A percentile compares a stretch with the other conserved stretches of the same genome.
phyloP scores from a whole-genome alignment of 2,329 filamentous ascomycete genomes.

The Cladophialophora bantiana region DNA sequence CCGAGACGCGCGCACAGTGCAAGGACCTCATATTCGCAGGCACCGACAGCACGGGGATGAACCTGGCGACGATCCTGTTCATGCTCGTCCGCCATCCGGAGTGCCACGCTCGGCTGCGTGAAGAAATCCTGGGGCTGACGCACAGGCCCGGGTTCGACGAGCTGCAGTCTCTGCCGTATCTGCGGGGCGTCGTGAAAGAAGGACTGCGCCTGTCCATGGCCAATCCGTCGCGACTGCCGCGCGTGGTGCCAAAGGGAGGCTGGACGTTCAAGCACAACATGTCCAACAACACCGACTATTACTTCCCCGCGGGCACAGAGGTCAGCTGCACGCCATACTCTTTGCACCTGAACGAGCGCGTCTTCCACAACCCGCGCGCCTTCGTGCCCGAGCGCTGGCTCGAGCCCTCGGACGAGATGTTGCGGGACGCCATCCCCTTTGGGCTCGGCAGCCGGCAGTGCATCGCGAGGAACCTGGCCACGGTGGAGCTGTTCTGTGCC shows the following conservation, averaged over 20 bases:
- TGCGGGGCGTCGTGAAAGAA: constrained; percentile 60
- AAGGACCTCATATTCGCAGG: constrained; percentile 56
- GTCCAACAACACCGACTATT: constrained; percentile 12
- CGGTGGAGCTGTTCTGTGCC: constrained; percentile 52
- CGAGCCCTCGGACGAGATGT: constrained; percentile 49
- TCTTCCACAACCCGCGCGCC: constrained; percentile 52
- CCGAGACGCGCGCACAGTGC: constrained; percentile 40
- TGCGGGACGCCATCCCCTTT: constrained; percentile 57
- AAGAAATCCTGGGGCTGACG: constrained; percentile 31
- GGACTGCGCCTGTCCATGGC: constrained; percentile 59
- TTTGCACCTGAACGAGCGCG: constrained; percentile 54
- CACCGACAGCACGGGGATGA: constrained; percentile 62
- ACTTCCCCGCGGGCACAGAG: constrained; percentile 54
- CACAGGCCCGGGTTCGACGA: constrained; percentile 40
- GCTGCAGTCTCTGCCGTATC: constrained; percentile 52
- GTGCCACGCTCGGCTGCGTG: constrained; percentile 42
- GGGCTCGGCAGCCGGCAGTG: constrained; percentile 58
- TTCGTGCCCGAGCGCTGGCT: constrained; percentile 61
- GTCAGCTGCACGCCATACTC: constrained; percentile 56
- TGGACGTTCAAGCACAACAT: constrained; percentile 45
- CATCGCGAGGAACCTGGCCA: constrained; percentile 59
- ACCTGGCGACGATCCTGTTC: constrained; percentile 58
- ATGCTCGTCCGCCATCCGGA: constrained; percentile 53
- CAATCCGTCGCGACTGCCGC: constrained; percentile 59
- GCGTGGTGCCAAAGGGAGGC: constrained; percentile 53